Percentiles rank a stretch among this genome's conserved stretches.
Conservation (phyloP, 2,329 filamentous ascomycete genomes). For the Venturiaceae sp. region DNA sequence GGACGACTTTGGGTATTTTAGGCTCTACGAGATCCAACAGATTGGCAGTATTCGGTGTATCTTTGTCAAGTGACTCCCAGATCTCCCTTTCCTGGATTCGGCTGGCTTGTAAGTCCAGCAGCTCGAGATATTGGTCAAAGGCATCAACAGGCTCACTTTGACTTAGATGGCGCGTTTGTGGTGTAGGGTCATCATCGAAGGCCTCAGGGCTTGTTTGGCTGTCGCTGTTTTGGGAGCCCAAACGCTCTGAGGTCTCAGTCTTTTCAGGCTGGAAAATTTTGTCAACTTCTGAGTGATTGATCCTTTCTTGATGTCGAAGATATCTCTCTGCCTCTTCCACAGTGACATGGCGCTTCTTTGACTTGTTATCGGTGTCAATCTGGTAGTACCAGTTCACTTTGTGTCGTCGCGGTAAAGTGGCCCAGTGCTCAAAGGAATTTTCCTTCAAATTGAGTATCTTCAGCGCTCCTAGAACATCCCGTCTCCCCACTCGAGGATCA, state of each 20-base stretch:
- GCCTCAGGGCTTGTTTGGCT: neutral
- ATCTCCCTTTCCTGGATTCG: slow-evolving; percentile 35
- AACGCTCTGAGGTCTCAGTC: neutral
- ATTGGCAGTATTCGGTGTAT: slow-evolving; percentile 12
- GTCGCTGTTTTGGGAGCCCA: neutral
- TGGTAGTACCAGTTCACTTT: slow-evolving; percentile 10
- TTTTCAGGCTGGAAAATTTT: neutral
- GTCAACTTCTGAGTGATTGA: neutral
- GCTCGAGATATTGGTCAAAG: slow-evolving; percentile 36
- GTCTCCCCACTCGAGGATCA: slow-evolving; percentile 25
- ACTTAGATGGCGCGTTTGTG: too few species aligned
- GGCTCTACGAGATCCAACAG: slow-evolving; percentile 13
- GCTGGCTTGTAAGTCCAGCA: slow-evolving; percentile 35
- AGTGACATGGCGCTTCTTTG: slow-evolving; percentile 5
- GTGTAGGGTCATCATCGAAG: neutral
- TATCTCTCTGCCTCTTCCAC: slow-evolving; percentile 11
- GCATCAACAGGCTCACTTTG: slow-evolving; percentile 10
- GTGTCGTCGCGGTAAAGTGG: slow-evolving; percentile 38
- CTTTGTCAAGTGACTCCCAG: slow-evolving; percentile 30
- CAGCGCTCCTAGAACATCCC: slow-evolving; percentile 46
- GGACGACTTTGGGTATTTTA: slow-evolving; percentile 14
- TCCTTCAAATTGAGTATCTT: slow-evolving; percentile 42
- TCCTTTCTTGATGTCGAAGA: slow-evolving; percentile 12
- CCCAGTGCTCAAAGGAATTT: slow-evolving; percentile 41
- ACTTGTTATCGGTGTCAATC: slow-evolving; percentile 5